Evolutionary conservation across 306 rosid genomes (phyloP).

Genomic region (Prunus dulcis): DNA sequence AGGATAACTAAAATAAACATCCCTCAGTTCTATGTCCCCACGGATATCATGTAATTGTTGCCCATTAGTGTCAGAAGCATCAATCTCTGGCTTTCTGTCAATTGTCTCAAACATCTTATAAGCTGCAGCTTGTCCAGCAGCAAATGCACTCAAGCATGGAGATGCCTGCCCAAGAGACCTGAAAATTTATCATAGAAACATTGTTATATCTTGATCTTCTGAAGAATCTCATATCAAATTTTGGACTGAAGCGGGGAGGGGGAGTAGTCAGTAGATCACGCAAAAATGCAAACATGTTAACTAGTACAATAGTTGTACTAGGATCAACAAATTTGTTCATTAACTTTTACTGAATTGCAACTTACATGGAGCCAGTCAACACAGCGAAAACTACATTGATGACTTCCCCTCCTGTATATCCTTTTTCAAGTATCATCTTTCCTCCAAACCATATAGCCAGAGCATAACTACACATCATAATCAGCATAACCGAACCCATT

Average conservation of each 20-base stretch:
- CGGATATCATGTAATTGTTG: slow-evolving; percentile 45
- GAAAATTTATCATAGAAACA: neutral
- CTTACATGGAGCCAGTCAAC: slow-evolving; percentile 68
- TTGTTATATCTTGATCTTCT: neutral
- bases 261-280: neutral
- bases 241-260: neutral
- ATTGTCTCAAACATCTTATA: slow-evolving; percentile 80
- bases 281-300: neutral
- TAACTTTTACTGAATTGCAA: slow-evolving; percentile 8
- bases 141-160: slow-evolving; percentile 74
- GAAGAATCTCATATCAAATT: neutral
- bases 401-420: slow-evolving; percentile 70
- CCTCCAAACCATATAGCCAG: slow-evolving; percentile 80
- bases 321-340: neutral
- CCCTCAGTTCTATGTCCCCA: slow-evolving; percentile 65
- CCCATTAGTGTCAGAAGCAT: slow-evolving; percentile 54
- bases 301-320: neutral
- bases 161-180: slow-evolving; percentile 88
- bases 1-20: slow-evolving; percentile 71
- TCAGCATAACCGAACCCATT: slow-evolving; percentile 33
- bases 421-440: slow-evolving; percentile 69
- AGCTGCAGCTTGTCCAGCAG: slow-evolving; percentile 86
- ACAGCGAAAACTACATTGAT: slow-evolving; percentile 58
- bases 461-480: slow-evolving; percentile 45
- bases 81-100: slow-evolving; percentile 67